Evolutionary conservation across 306 rosid genomes (phyloP), one percentile per base, ranked within the genome.

Genomic region (Abrus pulchellus): DNA sequence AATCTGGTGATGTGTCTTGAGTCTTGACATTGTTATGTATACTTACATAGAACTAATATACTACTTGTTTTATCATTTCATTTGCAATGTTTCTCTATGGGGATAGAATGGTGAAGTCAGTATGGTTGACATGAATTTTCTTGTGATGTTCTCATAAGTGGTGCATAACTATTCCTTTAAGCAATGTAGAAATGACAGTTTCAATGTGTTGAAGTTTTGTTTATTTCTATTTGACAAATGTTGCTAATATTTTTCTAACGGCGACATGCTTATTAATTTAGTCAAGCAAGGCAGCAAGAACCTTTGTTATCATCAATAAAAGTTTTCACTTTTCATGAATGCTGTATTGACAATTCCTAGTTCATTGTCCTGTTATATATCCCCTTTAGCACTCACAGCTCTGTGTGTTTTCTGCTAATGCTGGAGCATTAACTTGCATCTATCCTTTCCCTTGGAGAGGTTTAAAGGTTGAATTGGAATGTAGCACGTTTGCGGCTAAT

Each of bases 41-140:
- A 62, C 57, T 30, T 63, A 11, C 61, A 72, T 55, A 50, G 55
- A 12, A 41, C 60, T 72, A 62, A 55, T 36, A 40, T 72, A 43
- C 3, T 60, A 49, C 6, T 11, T 7, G 65, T 79, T 60, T 60
- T 62, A 38, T 72, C 33, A 20, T 63, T 20, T 72, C 33, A 20
- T 63, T 20, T 73, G 53, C 9, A 54, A 41, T 59, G 43, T 41
- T 49, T 74, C 41, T 36, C 71, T 20, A 1, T 7, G 34, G 63
- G 47, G 8, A 49, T 61, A 59, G 56, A 20, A 59, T 48, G 83
- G 48, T 60, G 30, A 50, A 13, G 4, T n/a, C 6, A 8, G 13
- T 9, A 61, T 49, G 55, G 28, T n/a, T 52, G 6, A 50, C 54
- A 6, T 44, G 69, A 44, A 44, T 30, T 67, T 67, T 54, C 28